Base-by-base conservation (phyloP, 306 rosid genomes). In the Quercus dentata region DNA sequence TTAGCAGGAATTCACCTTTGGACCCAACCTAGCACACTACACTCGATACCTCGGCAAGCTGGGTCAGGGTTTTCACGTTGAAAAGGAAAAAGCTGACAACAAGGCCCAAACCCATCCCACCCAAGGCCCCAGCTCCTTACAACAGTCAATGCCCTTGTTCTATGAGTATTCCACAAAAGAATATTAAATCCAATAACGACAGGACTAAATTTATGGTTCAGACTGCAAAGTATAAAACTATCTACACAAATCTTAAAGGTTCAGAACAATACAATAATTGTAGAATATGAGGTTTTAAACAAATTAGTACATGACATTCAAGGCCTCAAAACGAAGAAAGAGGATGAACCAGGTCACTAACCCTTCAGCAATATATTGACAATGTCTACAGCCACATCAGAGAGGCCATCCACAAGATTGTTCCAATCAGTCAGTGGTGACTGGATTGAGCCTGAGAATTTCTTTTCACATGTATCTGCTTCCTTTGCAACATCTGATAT, bases 401-500 rank as follows among this genome's bases (percentile, higher is more conserved):
- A 85, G 10, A 94, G 87, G 76, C 87, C 78, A 71, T 81, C 83
- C 75, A 94, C 80, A 56, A 87, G 80, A 68, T 51, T 79, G 76
- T 89, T 91, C 79, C 89, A 77, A 58, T 87, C 92, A 14, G 85
- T 78, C 67, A 94, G 56, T 0, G 89, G 92, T 0, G 92, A 88
- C 30, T 78, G 13, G 56, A 23, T 20, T 25, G 84, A 57, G 28
- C 85, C 89, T 5, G 89, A 74, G 71, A 91, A 86, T 64, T 82
- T 88, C 85, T 93, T 91, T 52, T 88, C 90, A 19, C 98, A 91
- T 12, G 92, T 77, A 65, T 13, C 78, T 9, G 92, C 83, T 75
- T 91, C 91, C 79, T 91, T 94, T 59, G 85, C 88, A 28, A 86
- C 91, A 85, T 94, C 97, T 69, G 89, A 46, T 17, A 94, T 83